Evolutionary conservation across 2,329 filamentous ascomycete genomes (phyloP), one percentile per base, ranked within the genome.

Genomic region (Escovopsis sp.): DNA sequence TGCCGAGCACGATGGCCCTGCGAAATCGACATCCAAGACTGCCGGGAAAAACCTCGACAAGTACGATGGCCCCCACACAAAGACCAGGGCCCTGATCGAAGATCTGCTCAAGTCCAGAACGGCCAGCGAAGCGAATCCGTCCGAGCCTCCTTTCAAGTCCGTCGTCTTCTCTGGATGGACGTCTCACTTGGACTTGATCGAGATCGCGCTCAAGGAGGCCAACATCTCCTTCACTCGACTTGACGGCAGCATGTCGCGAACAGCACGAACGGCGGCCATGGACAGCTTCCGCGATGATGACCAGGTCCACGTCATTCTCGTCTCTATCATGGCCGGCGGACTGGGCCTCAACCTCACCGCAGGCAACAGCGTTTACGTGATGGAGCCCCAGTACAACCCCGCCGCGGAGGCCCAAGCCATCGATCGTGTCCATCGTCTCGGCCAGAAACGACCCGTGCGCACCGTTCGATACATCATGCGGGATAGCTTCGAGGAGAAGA

Each of bases 361-460:
- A 48, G 91, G 91, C 6, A 85, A 81, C 48, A 71, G 84, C 41
- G 93, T 98, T 4, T 98, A 81, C 65, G 91, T 98, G 83, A 96
- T 98, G 91, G 91, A 98, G 60, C 91, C 91, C 0, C 98, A 91
- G 89, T 98, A 91, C 91, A 93, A 84, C 56, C 96, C 89, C 60
- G 88, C 91, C 0, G 81, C 96, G 11, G 91, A 98, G 62, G 86
- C 88, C 5, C 91, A 98, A 61, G 91, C 91, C 7, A 96, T 98
- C 53, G 91, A 98, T 64, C 84, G 91, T 2, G 87, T 98, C 6
- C 88, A 94, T 58, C 79, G 88, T 14, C 68, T 95, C 2, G 88
- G 91, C 0, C 91, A 98, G 66, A 91, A 76, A 52, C 72, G 91
- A n/a, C 75, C 80, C 11, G 91, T 98, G 0, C 74, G 74, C n/a